phyloP scores from a whole-genome alignment of 148 eudicot genomes.

The Bassia scoparia region DNA sequence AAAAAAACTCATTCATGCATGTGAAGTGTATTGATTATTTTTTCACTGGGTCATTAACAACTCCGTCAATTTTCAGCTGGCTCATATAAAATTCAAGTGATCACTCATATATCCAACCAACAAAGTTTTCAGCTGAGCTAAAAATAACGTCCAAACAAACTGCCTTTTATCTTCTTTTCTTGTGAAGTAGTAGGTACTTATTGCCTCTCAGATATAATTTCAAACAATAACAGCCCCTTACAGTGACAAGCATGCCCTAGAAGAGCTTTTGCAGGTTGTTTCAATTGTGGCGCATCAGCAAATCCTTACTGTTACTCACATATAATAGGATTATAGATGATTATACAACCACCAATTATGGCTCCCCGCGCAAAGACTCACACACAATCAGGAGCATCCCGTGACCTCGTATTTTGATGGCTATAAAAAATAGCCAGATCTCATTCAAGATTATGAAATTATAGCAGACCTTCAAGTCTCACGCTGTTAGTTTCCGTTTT shows the following conservation, averaged over 20 bases:
- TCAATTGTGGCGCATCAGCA: neutral
- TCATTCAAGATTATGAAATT: too few species aligned
- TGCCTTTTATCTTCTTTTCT: neutral
- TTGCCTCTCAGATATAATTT: neutral
- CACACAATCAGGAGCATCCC: too few species aligned
- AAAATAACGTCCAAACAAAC: neutral
- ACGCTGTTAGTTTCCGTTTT: too few species aligned
- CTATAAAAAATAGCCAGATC: too few species aligned
- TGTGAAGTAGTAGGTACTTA: neutral
- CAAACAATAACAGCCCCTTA: neutral
- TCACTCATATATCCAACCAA: neutral
- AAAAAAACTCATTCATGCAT: too few species aligned
- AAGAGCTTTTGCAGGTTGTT: neutral
- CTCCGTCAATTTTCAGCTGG: neutral
- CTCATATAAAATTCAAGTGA: neutral
- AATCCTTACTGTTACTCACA: neutral
- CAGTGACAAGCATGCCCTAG: neutral
- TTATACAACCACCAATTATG: too few species aligned
- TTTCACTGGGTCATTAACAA: neutral
- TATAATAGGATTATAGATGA: too few species aligned
- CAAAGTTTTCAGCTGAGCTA: neutral
- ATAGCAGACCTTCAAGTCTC: too few species aligned
- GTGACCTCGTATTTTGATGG: too few species aligned
- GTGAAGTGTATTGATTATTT: neutral
- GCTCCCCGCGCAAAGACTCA: too few species aligned